These are phyloP conservation scores for Allium fistulosum DNA, from an alignment of 106 monocot species.

Conservation along the genomic window DNA sequence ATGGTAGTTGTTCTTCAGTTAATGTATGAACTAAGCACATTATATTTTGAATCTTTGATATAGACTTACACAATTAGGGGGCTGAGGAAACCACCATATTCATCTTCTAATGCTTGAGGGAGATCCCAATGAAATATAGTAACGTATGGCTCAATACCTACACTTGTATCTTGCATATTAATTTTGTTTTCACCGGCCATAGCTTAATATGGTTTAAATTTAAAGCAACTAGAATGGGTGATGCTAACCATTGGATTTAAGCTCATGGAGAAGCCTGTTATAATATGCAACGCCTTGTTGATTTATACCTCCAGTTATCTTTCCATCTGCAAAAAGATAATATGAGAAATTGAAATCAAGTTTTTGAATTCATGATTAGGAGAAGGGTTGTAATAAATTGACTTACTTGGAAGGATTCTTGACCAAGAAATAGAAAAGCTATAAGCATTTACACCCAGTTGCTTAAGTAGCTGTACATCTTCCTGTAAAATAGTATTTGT, in stretches of 20 bases:
- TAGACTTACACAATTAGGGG: conserved; percentile 24
- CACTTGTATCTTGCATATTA: background rate
- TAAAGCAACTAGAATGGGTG: background rate
- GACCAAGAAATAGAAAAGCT: conserved; percentile 91
- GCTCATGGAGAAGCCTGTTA: conserved; percentile 6
- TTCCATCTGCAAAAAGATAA: conserved; percentile 1
- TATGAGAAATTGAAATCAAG: background rate
- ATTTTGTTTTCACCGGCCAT: background rate
- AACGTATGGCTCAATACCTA: conserved; percentile 44
- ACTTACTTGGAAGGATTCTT: conserved; percentile 68
- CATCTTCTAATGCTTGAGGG: conserved; percentile 38
- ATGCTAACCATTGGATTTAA: background rate
- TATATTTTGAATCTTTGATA: background rate
- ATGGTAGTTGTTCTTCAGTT: too few species aligned
- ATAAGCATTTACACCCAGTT: conserved; percentile 91
- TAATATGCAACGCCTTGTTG: conserved; percentile 2
- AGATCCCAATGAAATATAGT: conserved; percentile 46
- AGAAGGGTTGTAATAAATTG: background rate
- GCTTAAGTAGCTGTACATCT: conserved; percentile 72
- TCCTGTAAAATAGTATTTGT: conserved; percentile 32
- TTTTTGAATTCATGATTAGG: background rate
- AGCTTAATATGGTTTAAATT: background rate
- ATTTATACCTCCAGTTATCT: background rate
- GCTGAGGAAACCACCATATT: conserved; percentile 36
- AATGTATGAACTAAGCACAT: background rate